Percentiles rank a stretch among this genome's conserved stretches.
phyloP scores from a whole-genome alignment of 2,329 filamentous ascomycete genomes.

The Pestalotiopsis sp. region DNA sequence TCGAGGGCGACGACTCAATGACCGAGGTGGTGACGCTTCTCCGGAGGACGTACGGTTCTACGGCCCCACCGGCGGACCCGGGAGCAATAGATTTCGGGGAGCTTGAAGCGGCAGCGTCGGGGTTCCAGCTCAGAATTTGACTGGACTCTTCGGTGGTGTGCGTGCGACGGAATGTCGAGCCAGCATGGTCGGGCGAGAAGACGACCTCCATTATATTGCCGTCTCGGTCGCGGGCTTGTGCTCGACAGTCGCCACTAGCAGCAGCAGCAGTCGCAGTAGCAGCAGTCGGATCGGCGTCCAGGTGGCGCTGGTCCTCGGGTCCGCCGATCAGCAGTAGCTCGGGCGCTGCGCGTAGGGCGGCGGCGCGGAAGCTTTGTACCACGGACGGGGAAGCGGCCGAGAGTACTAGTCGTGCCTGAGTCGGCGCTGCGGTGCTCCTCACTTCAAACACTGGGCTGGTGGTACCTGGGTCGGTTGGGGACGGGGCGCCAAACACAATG shows the following conservation, averaged over 20 bases:
- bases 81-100: slow-evolving; percentile 24
- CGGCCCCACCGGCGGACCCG: slow-evolving; percentile 20
- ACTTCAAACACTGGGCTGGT: slow-evolving; percentile 44
- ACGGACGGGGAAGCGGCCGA: slow-evolving; percentile 66
- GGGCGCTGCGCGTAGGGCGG: slow-evolving; percentile 64
- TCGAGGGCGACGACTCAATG: slow-evolving; percentile 24
- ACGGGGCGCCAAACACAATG: slow-evolving; percentile 43
- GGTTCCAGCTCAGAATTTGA: slow-evolving; percentile 53
- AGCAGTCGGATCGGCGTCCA: slow-evolving; percentile 19
- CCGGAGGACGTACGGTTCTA: slow-evolving; percentile 29
- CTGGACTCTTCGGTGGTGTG: slow-evolving; percentile 41
- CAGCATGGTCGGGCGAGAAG: slow-evolving; percentile 44
- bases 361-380: slow-evolving; percentile 73
- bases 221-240: slow-evolving; percentile 75
- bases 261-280: background rate
- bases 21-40: slow-evolving; percentile 39
- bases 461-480: slow-evolving; percentile 22
- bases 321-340: slow-evolving; percentile 52
- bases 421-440: slow-evolving; percentile 43
- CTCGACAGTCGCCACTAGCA: slow-evolving; percentile 41
- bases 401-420: slow-evolving; percentile 61
- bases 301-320: slow-evolving; percentile 33
- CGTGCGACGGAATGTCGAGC: slow-evolving; percentile 36
- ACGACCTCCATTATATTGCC: slow-evolving; percentile 84
- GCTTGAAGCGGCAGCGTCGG: slow-evolving; percentile 41